Conservation (phyloP, 176 grass and related monocot species). For the Melocanna baccifera region DNA sequence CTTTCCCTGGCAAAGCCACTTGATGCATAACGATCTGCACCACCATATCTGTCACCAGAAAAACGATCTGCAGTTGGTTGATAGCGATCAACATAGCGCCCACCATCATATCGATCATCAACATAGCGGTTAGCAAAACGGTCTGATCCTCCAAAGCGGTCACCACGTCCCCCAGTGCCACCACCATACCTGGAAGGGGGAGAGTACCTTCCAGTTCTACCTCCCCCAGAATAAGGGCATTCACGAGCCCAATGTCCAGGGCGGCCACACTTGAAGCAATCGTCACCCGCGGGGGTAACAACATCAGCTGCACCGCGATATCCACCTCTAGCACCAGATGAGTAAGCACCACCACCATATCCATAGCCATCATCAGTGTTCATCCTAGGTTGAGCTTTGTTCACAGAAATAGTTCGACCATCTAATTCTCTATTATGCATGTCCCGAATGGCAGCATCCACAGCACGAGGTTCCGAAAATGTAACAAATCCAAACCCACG, state of each 20-base stretch:
- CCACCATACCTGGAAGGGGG: conserved; percentile 62
- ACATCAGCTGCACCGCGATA: conserved; percentile 60
- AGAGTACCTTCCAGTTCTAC: conserved; percentile 62
- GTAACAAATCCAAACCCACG: conserved; percentile 98
- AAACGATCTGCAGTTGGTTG: conserved; percentile 64
- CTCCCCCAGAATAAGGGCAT: conserved; percentile 65
- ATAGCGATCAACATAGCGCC: conserved; percentile 56
- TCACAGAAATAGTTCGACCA: conserved; percentile 92
- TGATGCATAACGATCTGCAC: conserved; percentile 62
- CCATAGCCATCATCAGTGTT: conserved; percentile 76
- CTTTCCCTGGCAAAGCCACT: conserved; percentile 78
- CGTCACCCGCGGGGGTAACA: conserved; percentile 45
- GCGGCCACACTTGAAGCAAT: conserved; percentile 92
- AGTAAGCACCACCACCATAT: conserved; percentile 53
- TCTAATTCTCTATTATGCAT: conserved; percentile 91
- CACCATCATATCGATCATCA: conserved; percentile 82
- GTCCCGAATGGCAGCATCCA: conserved; percentile 69
- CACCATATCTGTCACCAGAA: conserved; percentile 77
- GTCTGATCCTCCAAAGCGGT: conserved; percentile 71
- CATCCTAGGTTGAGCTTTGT: conserved; percentile 87
- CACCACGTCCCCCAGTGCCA: conserved; percentile 49
- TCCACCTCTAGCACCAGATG: conserved; percentile 71
- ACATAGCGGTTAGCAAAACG: conserved; percentile 66
- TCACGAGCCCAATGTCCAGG: conserved; percentile 97
- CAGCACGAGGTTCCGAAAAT: conserved; percentile 66